Conservation (phyloP, 306 rosid genomes). For the Cucurbita argyrosperma region DNA sequence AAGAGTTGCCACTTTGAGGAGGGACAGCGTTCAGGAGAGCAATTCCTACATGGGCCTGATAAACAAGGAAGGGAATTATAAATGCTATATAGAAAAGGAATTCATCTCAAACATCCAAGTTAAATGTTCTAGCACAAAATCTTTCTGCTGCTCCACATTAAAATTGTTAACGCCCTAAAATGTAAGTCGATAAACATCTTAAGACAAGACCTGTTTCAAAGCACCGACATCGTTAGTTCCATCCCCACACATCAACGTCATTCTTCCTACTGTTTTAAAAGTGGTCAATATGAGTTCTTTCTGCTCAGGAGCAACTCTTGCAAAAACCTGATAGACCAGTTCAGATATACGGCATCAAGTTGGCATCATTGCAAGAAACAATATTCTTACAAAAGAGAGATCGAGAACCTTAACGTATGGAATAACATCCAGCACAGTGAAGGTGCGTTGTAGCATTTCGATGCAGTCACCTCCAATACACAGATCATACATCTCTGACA, state of each 20-base stretch:
- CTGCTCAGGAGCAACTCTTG: constrained; percentile 98
- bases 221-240: constrained; percentile 99
- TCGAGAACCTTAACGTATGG: constrained; percentile 68
- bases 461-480: constrained; percentile 96
- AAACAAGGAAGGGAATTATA: background rate
- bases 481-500: constrained; percentile 81
- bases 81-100: background rate
- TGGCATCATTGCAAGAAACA: constrained; percentile 5
- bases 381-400: constrained; percentile 3
- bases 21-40: constrained; percentile 79
- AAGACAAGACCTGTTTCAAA: constrained; percentile 61
- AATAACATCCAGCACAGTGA: constrained; percentile 58
- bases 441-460: constrained; percentile 75
- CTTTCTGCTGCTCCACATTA: background rate
- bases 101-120: background rate
- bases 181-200: background rate
- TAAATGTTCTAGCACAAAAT: background rate
- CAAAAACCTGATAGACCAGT: constrained; percentile 61
- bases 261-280: constrained; percentile 81
- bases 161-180: background rate
- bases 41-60: constrained; percentile 89
- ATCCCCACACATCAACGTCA: constrained; percentile 96
- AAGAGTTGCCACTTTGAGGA: constrained; percentile 30
- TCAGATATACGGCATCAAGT: constrained; percentile 8
- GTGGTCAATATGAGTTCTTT: constrained; percentile 97